Evolutionary conservation across 2,329 filamentous ascomycete genomes (phyloP).

Genomic region (Aspergillus sp.): DNA sequence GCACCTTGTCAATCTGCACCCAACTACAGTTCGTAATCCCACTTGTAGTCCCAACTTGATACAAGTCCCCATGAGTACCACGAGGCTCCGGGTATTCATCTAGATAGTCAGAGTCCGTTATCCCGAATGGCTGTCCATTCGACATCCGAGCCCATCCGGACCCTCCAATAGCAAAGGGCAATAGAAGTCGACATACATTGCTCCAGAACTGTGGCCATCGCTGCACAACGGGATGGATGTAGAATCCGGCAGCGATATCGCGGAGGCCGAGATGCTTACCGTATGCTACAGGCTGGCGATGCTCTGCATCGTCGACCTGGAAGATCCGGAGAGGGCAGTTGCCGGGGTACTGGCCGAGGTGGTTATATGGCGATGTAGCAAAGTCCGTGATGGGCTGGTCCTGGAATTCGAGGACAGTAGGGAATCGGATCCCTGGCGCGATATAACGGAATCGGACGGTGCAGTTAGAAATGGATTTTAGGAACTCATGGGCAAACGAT

Average conservation of each 20-base stretch:
- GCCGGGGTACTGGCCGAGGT: slow-evolving; percentile 4
- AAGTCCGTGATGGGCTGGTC: slow-evolving; percentile 14
- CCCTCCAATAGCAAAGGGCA: slow-evolving; percentile 16
- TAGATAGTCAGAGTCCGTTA: background rate
- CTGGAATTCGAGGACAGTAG: slow-evolving; percentile 9
- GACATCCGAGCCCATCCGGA: slow-evolving; percentile 14
- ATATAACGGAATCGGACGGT: slow-evolving; percentile 16
- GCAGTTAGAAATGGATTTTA: background rate
- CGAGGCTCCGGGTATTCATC: slow-evolving; percentile 9
- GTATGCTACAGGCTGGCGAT: background rate
- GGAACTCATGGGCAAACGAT: background rate
- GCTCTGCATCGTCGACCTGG: slow-evolving; percentile 1
- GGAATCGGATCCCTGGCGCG: slow-evolving; percentile 17
- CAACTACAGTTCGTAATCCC: slow-evolving; percentile 7
- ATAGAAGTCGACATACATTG: slow-evolving; percentile 16
- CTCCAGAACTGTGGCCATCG: background rate
- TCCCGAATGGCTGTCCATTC: slow-evolving; percentile 12
- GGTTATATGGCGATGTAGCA: slow-evolving; percentile 2
- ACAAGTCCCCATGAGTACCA: slow-evolving; percentile 9
- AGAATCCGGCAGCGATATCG: background rate
- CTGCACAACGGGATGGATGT: background rate
- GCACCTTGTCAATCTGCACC: slow-evolving; percentile 25
- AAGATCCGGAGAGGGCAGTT: slow-evolving; percentile 12
- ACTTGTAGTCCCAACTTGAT: slow-evolving; percentile 10
- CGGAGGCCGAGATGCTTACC: background rate